phyloP scores from a whole-genome alignment of 2,329 filamentous ascomycete species.

The Aspergillus brunneoviolaceus region DNA sequence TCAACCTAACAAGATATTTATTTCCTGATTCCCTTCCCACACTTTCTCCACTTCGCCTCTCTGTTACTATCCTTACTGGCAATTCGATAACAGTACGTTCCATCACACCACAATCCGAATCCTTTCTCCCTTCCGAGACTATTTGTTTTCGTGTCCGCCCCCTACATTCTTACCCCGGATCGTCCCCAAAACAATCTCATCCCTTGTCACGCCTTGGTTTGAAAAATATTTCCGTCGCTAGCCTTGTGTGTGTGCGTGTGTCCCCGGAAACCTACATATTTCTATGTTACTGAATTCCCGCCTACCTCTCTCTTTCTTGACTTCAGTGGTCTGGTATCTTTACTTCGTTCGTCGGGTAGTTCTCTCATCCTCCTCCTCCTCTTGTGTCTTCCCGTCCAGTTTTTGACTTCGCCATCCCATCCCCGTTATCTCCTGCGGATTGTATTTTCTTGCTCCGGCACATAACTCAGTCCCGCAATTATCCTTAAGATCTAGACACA shows the following conservation, averaged over 20 bases:
- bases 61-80: background rate
- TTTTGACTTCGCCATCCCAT: background rate
- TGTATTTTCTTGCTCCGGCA: background rate
- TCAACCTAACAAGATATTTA: background rate
- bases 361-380: background rate
- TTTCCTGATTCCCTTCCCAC: background rate
- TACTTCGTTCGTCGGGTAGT: background rate
- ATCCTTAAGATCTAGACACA: background rate
- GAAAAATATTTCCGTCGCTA: background rate
- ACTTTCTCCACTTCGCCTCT: background rate
- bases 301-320: background rate
- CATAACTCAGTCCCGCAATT: background rate
- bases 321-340: background rate
- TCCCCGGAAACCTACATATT: background rate
- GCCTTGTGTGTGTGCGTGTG: background rate
- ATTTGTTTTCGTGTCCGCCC: slow-evolving; percentile 3
- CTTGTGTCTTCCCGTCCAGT: background rate
- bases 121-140: background rate
- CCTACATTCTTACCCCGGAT: slow-evolving; percentile 10
- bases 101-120: background rate
- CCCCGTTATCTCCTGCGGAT: too few species aligned
- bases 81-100: background rate
- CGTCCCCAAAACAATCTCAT: slow-evolving; percentile 2
- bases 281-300: background rate
- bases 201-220: background rate